A percentile compares a stretch with the other conserved stretches of the same genome.
phyloP scores from a whole-genome alignment of 225 moss, liverwort and hornwort species.

The Marchantia polymorpha region DNA sequence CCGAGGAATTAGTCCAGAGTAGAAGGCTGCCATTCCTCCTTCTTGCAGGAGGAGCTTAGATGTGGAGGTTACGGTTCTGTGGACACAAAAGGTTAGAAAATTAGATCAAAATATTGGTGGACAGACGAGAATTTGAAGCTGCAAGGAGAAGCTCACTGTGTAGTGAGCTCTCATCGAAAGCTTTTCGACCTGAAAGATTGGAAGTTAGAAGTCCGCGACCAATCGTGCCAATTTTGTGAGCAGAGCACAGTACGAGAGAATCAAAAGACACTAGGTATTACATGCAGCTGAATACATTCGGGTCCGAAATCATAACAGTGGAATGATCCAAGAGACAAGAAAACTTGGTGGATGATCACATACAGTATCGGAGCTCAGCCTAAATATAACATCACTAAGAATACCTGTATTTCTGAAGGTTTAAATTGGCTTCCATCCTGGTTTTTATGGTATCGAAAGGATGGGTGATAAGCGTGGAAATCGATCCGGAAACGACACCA shows the following conservation, averaged over 20 bases:
- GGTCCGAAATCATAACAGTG: background rate
- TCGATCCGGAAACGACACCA: slow-evolving; percentile 47
- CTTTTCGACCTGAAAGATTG: no score
- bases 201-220: no score
- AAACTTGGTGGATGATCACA: background rate
- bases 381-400: background rate
- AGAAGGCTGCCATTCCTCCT: slow-evolving; percentile 44
- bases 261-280: no score
- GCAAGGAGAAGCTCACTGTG: no score
- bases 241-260: no score
- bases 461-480: slow-evolving; percentile 49
- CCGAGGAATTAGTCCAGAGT: slow-evolving; percentile 54
- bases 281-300: background rate
- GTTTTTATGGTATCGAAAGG: slow-evolving; percentile 69
- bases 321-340: background rate
- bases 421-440: slow-evolving; percentile 63
- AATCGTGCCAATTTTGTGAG: no score
- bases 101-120: no score
- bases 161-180: no score
- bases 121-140: no score
- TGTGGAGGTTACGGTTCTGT: slow-evolving; percentile 42
- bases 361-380: background rate
- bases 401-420: slow-evolving; percentile 46
- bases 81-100: background rate
- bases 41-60: slow-evolving; percentile 34